Evolutionary conservation across 345 rosid species (phyloP), one percentile per base, ranked within the genome.

Genomic region (Psidium guajava): DNA sequence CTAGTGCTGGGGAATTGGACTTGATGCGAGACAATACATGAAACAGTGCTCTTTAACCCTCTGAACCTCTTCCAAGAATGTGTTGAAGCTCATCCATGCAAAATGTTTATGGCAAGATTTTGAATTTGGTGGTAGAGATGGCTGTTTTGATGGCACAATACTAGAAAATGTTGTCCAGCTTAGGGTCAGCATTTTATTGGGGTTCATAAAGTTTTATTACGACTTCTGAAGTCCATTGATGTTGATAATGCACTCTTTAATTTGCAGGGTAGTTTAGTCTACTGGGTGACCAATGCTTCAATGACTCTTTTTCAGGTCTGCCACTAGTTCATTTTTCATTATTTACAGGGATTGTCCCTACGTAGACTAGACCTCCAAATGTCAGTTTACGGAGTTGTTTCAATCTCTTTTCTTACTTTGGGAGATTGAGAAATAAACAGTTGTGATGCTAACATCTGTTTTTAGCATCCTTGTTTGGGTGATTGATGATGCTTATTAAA

Each of bases 251-350:
- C n/a, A 11, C 21, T 80, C 64, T 28, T 54, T 85, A 27, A 57
- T 82, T 81, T 82, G 87, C 91, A 95, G 98, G 99, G 98, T 88
- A 95, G 97, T 89, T 93, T 95, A 85, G 91, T 97, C 51, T 97
- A 95, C 86, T 96, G 99, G 99, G 85, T 92, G 83, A 92, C 99
- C 75, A 97, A 97, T 89, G 89, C 93, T 83, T 94, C 98, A 85
- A 84, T 92, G 83, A 95, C 90, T 89, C 54, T 91, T 54, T 80
- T 96, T 73, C 99, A 94, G 99, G 99, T 97, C 74, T 81, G 91
- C 86, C 87, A 25, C 87, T 57, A 32, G 28, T 27, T 52, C 52
- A 54, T 47, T 18, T 57, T 54, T 82, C 47, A 2, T 25, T 52
- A 40, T 54, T 32, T 69, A 69, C 5, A 6, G 77, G 47, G 36